Base-by-base conservation (phyloP, 139 green algal genomes). In the Chlamydomonas applanata region DNA sequence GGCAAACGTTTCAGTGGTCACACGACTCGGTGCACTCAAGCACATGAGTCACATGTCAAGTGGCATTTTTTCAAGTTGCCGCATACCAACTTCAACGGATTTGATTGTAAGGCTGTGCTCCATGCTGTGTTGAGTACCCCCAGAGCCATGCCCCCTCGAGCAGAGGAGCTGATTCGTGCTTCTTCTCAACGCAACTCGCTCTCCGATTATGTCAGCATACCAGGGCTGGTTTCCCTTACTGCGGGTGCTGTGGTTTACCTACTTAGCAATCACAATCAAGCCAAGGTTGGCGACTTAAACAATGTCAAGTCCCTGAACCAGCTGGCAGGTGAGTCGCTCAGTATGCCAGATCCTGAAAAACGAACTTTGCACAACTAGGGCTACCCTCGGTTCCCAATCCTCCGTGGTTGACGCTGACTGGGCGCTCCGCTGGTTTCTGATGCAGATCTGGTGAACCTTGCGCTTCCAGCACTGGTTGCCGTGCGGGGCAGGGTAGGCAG, bases 381-480 rank as follows among this genome's bases (percentile, higher is more conserved):
- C 19, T 24, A n/a, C 14, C 27, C 22, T 16, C 56, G 7, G 16
- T 20, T 32, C 22, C 19, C 13, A 16, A 63, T 16, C 56, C n/a
- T 27, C 22, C 27, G 19, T 63, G 7, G 13, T 63, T n/a, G n/a
- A n/a, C n/a, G n/a, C n/a, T n/a, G n/a, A n/a, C n/a, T n/a, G n/a
- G n/a, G n/a, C n/a, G n/a, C 17, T 63, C 16, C 7, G n/a, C 67
- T 29, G 9, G 4, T 24, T 11, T 32, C 0, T 49, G n/a, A 9
- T 71, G 40, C 76, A 86, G 80, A 82, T 35, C 32, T 72, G 17
- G 22, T 29, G 13, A 78, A 66, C 44, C 36, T 85, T 7, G 70
- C 82, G 22, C 69, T 89, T 56, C 84, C 84, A 0, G 49, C 78
- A 35, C 70, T 89, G 29, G 84, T 89, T 27, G 81, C 84, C 11